Conservation (phyloP, 306 rosid genomes). For the Medicago lupulina region DNA sequence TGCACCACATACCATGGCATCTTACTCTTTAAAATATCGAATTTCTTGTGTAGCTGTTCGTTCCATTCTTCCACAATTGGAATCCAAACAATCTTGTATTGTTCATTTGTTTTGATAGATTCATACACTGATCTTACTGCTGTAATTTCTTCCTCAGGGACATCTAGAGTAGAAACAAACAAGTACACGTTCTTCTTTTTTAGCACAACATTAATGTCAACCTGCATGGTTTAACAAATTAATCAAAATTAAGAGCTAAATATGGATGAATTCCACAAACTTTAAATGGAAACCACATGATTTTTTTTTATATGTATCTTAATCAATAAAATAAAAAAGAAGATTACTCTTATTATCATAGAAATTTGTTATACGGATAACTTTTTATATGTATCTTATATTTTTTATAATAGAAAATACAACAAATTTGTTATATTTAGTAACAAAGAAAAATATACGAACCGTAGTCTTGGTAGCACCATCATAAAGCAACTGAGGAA, state of each 20-base stretch:
- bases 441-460: not conserved
- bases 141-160: slow-evolving; percentile 51
- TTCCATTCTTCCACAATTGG: slow-evolving; percentile 68
- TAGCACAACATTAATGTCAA: slow-evolving; percentile 45
- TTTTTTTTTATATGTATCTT: too few relatives aligned
- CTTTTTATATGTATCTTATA: too few relatives aligned
- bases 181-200: slow-evolving; percentile 55
- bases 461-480: slow-evolving; percentile 57
- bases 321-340: too few relatives aligned
- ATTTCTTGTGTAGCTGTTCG: slow-evolving; percentile 54
- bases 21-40: slow-evolving; percentile 49
- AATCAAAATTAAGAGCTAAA: not conserved
- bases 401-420: not conserved
- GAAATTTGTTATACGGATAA: too few relatives aligned
- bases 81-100: slow-evolving; percentile 69
- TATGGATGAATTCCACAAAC: too few relatives aligned
- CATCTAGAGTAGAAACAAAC: slow-evolving; percentile 61
- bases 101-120: slow-evolving; percentile 32
- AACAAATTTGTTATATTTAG: not conserved
- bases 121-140: slow-evolving; percentile 50
- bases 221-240: slow-evolving; percentile 33
- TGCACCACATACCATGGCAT: slow-evolving; percentile 66
- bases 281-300: too few relatives aligned
- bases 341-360: too few relatives aligned
- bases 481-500: slow-evolving; percentile 52